A percentile compares a stretch with the other conserved stretches of the same genome.
Conservation (phyloP, 768 basidiomycete species). For the Leccinum boreale region DNA sequence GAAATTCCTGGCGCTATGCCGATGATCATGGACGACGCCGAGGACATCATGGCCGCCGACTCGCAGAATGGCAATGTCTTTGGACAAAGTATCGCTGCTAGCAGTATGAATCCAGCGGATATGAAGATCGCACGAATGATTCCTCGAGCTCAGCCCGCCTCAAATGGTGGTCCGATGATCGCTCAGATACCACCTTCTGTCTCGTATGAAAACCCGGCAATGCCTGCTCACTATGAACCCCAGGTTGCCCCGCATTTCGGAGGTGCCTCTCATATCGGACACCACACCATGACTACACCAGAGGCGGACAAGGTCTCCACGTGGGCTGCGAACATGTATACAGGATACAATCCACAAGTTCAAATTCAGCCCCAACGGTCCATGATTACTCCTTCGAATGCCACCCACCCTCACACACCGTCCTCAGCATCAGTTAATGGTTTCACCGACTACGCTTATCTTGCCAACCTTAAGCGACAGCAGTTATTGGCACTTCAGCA, state of each 20-base stretch:
- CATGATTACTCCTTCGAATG: slow-evolving; percentile 43
- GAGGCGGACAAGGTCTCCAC: slow-evolving; percentile 27
- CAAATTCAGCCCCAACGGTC: slow-evolving; percentile 33
- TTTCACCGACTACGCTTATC: slow-evolving; percentile 21
- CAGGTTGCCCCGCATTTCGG: slow-evolving; percentile 31
- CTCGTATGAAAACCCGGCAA: slow-evolving; percentile 53
- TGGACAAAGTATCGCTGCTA: slow-evolving; percentile 28
- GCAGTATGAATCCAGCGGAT: slow-evolving; percentile 31
- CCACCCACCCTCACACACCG: slow-evolving; percentile 31
- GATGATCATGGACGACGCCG: slow-evolving; percentile 28
- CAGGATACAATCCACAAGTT: slow-evolving; percentile 22
- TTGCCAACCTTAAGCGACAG: slow-evolving; percentile 25
- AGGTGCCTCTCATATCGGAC: slow-evolving; percentile 18
- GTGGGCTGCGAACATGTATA: slow-evolving; percentile 32
- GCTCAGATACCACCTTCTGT: slow-evolving; percentile 41
- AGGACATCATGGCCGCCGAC: slow-evolving; percentile 28
- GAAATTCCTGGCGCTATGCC: slow-evolving; percentile 30
- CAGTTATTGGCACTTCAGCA: slow-evolving; percentile 33
- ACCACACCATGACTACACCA: slow-evolving; percentile 15
- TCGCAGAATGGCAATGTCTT: slow-evolving; percentile 30
- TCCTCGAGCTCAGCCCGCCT: slow-evolving; percentile 16
- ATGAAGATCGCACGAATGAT: slow-evolving; percentile 26
- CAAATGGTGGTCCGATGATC: slow-evolving; percentile 42
- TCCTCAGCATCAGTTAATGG: slow-evolving; percentile 12
- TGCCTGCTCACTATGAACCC: slow-evolving; percentile 44